Conservation (phyloP, 2,329 filamentous ascomycete species). For the Pseudogymnoascus sp. region DNA sequence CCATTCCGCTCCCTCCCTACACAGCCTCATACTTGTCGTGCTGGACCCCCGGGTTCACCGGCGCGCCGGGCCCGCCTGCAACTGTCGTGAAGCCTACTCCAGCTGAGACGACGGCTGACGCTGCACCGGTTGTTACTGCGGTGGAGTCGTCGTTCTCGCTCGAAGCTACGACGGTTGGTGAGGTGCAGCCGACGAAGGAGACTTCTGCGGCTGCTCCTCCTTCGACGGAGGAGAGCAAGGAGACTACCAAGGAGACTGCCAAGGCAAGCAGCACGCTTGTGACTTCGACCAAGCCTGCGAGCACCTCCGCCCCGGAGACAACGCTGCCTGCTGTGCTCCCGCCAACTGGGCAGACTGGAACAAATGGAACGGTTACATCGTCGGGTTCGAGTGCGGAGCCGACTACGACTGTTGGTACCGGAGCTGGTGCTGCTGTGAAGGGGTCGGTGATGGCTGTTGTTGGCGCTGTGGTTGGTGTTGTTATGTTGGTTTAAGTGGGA, state of each 20-base stretch:
- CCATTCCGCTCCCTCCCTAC: background rate
- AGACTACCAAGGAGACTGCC: too few species aligned
- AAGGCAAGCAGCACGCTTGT: background rate
- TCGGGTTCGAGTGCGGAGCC: background rate
- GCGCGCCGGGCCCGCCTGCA: background rate
- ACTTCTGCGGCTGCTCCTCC: background rate
- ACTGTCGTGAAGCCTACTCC: background rate
- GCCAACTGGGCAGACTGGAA: background rate
- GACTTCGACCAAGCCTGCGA: background rate
- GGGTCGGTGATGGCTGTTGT: background rate
- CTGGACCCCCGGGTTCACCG: background rate
- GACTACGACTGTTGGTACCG: background rate
- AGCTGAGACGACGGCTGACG: background rate
- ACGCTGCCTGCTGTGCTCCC: background rate
- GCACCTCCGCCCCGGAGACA: background rate
- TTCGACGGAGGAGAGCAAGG: background rate
- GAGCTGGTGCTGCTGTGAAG: background rate
- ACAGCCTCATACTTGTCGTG: background rate
- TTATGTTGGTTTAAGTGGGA: background rate
- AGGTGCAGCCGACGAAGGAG: background rate
- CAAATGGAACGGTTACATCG: background rate
- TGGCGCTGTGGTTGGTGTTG: background rate
- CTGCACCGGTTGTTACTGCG: background rate
- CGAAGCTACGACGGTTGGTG: background rate
- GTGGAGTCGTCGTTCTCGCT: background rate